Percentiles rank a stretch among this genome's conserved stretches.
phyloP scores from a whole-genome alignment of 2,329 filamentous ascomycete species.

The Tolypocladium ophioglossoides region DNA sequence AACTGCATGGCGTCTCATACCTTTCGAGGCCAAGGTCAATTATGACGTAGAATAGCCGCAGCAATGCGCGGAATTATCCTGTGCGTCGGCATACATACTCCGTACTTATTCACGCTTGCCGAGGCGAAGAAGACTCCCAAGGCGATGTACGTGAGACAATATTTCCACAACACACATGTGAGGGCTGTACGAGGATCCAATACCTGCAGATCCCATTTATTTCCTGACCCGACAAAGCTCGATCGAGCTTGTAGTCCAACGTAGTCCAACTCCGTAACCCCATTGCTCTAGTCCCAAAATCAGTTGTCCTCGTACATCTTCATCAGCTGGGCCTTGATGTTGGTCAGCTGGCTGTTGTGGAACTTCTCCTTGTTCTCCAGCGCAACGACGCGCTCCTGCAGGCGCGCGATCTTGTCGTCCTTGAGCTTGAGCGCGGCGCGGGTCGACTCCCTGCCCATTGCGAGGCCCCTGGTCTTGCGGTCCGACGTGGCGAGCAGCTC shows the following conservation, averaged over 20 bases:
- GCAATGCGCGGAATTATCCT: not conserved
- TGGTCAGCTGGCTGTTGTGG: conserved; percentile 22
- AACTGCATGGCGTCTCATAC: not conserved
- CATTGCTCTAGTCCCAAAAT: not conserved
- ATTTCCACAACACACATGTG: not conserved
- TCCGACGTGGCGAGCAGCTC: conserved; percentile 43
- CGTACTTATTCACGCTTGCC: not conserved
- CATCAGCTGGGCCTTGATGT: conserved; percentile 27
- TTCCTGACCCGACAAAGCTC: not conserved
- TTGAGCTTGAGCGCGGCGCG: conserved; percentile 51
- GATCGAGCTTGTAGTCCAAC: not conserved
- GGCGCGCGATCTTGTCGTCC: conserved; percentile 33
- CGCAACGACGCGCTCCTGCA: conserved; percentile 25
- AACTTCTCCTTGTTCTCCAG: conserved; percentile 27
- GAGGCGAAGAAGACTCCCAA: not conserved
- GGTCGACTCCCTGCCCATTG: conserved; percentile 54
- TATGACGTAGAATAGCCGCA: too few species aligned
- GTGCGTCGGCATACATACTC: not conserved
- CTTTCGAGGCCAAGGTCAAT: not conserved
- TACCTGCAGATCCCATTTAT: not conserved
- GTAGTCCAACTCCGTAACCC: not conserved
- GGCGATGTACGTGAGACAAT: not conserved
- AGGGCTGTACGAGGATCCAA: not conserved
- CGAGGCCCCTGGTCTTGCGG: conserved; percentile 48
- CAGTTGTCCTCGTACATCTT: conserved; percentile 23